Evolutionary conservation across 345 rosid genomes (phyloP).

Genomic region (Salix viminalis): DNA sequence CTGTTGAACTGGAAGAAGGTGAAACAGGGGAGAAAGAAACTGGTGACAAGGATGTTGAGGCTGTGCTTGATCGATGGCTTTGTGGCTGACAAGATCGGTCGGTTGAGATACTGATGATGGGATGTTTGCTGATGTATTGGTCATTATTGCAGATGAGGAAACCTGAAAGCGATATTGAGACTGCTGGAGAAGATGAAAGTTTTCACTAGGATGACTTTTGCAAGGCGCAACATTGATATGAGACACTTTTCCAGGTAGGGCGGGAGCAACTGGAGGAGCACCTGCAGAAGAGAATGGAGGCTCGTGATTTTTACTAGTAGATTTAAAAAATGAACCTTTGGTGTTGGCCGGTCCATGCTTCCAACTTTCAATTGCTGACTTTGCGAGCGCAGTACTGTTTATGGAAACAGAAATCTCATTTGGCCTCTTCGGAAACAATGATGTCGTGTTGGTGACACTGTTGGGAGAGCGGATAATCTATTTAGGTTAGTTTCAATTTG

Average conservation of each 20-base stretch:
- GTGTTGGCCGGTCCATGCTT: conserved; percentile 21
- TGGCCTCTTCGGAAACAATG: conserved; percentile 24
- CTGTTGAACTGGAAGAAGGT: not conserved
- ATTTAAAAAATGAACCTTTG: conserved; percentile 25
- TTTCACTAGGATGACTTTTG: conserved; percentile 42
- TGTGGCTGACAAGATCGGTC: no score
- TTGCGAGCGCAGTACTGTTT: conserved; percentile 20
- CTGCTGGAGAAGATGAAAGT: not conserved
- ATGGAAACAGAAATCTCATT: conserved; percentile 31
- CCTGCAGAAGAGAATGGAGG: conserved; percentile 27
- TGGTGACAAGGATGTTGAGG: no score
- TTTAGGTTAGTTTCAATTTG: conserved; percentile 31
- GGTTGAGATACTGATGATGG: no score
- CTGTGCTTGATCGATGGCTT: no score
- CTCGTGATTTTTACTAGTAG: conserved; percentile 27
- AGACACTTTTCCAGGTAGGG: conserved; percentile 28
- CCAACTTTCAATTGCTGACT: conserved; percentile 24
- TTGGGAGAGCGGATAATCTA: conserved; percentile 30
- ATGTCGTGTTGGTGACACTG: conserved; percentile 22
- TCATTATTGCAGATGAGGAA: no score
- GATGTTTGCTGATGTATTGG: no score
- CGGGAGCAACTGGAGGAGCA: conserved; percentile 31
- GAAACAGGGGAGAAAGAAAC: no score
- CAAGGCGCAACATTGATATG: conserved; percentile 28
- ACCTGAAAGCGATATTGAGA: no score